Conservation (phyloP, 306 rosid genomes). For the Phaseolus lunatus region DNA sequence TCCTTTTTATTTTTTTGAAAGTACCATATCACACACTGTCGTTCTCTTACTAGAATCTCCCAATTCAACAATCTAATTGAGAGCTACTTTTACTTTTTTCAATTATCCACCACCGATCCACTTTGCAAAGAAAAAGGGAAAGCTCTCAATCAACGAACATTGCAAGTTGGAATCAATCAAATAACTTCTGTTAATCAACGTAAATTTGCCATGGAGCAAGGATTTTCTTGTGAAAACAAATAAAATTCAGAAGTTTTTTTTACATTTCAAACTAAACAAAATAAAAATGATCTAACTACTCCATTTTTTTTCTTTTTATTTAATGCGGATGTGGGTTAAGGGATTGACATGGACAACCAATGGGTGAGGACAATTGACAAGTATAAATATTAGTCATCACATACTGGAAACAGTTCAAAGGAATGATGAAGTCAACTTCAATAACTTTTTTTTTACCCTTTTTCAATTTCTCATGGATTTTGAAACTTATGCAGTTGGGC, state of each 20-base stretch:
- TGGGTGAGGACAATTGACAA: background rate
- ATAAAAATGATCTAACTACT: background rate
- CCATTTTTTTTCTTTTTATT: background rate
- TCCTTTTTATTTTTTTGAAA: background rate
- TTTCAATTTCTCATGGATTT: conserved; percentile 10
- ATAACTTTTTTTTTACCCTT: conserved; percentile 2
- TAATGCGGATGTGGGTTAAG: background rate
- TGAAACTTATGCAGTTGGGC: background rate
- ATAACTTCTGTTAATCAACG: conserved; percentile 20
- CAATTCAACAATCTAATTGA: conserved; percentile 12
- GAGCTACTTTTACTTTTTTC: background rate
- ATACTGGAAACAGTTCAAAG: background rate
- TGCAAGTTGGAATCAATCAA: conserved; percentile 1
- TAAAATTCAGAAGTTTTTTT: background rate
- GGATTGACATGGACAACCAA: conserved; percentile 20
- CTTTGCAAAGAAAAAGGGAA: background rate
- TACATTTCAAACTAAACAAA: background rate
- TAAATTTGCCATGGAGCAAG: background rate
- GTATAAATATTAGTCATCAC: conserved; percentile 14
- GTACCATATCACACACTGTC: background rate
- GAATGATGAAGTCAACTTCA: background rate
- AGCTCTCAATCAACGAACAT: background rate
- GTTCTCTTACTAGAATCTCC: conserved; percentile 27
- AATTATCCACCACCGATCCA: conserved; percentile 24
- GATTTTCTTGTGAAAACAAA: conserved; percentile 2